phyloP scores from a whole-genome alignment of 2,329 filamentous ascomycete genomes.

The Aulographum hederae region DNA sequence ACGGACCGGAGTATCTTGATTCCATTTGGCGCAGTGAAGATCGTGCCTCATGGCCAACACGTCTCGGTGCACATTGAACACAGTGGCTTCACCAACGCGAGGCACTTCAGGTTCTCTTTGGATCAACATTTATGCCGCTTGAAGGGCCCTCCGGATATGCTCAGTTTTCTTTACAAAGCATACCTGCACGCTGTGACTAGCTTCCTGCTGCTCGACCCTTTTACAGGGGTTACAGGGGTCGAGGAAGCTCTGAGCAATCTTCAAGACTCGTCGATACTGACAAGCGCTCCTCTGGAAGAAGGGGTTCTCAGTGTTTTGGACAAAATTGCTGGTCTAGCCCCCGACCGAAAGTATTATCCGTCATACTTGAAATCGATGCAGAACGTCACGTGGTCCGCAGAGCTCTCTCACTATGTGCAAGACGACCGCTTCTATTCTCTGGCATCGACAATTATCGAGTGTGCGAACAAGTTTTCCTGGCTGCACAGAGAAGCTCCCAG shows the following conservation, averaged over 20 bases:
- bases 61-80: not conserved
- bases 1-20: not conserved
- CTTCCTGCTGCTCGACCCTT: slow-evolving; percentile 14
- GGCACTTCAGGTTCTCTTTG: slow-evolving; percentile 3
- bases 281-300: slow-evolving; percentile 6
- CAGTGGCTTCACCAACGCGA: slow-evolving; percentile 1
- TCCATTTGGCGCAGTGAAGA: not conserved
- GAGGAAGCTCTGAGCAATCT: slow-evolving; percentile 13
- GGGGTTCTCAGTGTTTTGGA: slow-evolving; percentile 6
- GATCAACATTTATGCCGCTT: slow-evolving; percentile 5
- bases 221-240: slow-evolving; percentile 15
- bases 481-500: no score
- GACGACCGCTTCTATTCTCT: no score
- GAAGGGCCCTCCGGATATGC: slow-evolving; percentile 5
- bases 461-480: slow-evolving; percentile 3
- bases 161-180: slow-evolving; percentile 8
- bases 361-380: slow-evolving; percentile 11
- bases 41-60: not conserved
- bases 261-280: slow-evolving; percentile 5
- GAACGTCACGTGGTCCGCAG: slow-evolving; percentile 13
- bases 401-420: slow-evolving; percentile 11
- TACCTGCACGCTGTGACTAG: slow-evolving; percentile 21
- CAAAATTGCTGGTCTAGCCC: slow-evolving; percentile 11
- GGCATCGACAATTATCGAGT: no score
- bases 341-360: slow-evolving; percentile 12